Evolutionary conservation across 352 stramenopile genomes (phyloP).

Genomic region (Phytopythium chamaehyphon): DNA sequence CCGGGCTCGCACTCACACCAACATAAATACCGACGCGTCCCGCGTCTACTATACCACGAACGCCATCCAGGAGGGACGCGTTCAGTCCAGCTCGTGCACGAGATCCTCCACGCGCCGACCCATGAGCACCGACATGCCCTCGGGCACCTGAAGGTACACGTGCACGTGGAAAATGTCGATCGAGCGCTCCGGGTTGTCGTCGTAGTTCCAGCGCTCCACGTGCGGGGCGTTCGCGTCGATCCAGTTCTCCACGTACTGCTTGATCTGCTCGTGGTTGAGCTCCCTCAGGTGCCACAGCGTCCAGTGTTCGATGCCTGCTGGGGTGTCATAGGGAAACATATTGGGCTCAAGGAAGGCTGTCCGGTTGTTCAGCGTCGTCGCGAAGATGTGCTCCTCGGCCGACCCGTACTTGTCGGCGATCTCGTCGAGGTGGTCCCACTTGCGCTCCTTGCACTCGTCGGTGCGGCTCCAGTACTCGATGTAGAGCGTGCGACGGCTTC

Average conservation of each 20-base stretch:
- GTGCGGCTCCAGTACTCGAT: slow-evolving; percentile 88
- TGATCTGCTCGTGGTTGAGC: slow-evolving; percentile 74
- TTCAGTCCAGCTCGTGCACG: slow-evolving; percentile 69
- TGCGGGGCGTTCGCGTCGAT: slow-evolving; percentile 82
- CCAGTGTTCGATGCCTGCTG: slow-evolving; percentile 86
- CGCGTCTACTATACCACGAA: background rate
- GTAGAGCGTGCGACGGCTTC: slow-evolving; percentile 74
- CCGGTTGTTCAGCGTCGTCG: slow-evolving; percentile 76
- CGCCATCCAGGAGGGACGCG: background rate
- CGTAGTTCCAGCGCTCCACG: slow-evolving; percentile 81
- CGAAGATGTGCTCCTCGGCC: slow-evolving; percentile 81
- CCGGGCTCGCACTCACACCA: background rate
- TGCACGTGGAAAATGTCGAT: slow-evolving; percentile 91
- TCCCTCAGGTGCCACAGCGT: slow-evolving; percentile 83
- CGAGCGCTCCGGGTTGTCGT: slow-evolving; percentile 85
- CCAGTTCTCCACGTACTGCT: slow-evolving; percentile 87
- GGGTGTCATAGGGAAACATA: slow-evolving; percentile 89
- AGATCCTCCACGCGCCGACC: slow-evolving; percentile 62
- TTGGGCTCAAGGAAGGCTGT: slow-evolving; percentile 82
- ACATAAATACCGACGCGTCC: slow-evolving; percentile 8
- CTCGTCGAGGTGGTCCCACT: slow-evolving; percentile 85
- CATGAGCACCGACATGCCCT: slow-evolving; percentile 50
- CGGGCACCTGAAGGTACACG: slow-evolving; percentile 80
- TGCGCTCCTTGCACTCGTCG: slow-evolving; percentile 85
- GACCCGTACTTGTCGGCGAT: slow-evolving; percentile 72